Percentiles rank a stretch among this genome's conserved stretches.
These are phyloP conservation scores for Spergularia azorica DNA, from an alignment of 179 eudicot genomes.

Conservation along the genomic window DNA sequence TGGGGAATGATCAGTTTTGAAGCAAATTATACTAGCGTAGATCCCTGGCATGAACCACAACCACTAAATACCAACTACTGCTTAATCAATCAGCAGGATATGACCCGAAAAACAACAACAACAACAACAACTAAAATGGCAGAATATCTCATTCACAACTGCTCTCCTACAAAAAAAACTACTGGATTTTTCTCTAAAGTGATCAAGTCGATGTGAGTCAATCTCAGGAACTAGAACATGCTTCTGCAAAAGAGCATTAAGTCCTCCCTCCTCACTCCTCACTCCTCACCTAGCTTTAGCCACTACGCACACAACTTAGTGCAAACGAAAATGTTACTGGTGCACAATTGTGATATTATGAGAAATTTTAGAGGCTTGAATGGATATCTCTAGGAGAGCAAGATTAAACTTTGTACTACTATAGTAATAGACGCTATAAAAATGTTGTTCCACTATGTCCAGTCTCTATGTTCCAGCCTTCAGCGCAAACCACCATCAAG, in stretches of 20 bases:
- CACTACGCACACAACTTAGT: background rate
- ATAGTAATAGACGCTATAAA: no score
- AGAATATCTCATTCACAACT: background rate
- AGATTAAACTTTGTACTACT: background rate
- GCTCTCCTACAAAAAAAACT: background rate
- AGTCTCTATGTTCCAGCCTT: background rate
- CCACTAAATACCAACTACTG: background rate
- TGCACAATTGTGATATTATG: background rate
- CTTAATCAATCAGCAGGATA: background rate
- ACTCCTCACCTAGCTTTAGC: slow-evolving; percentile 4
- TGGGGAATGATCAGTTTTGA: background rate
- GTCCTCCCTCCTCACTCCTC: slow-evolving; percentile 9
- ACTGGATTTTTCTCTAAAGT: background rate
- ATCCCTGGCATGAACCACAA: background rate
- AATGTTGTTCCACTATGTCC: background rate
- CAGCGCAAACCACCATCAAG: background rate
- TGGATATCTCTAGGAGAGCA: background rate
- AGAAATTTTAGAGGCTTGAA: background rate
- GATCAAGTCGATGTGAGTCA: background rate
- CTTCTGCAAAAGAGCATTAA: background rate
- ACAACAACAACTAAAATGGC: no score
- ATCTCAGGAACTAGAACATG: background rate
- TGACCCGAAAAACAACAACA: no score
- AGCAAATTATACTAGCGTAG: no score
- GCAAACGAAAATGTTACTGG: background rate